Evolutionary conservation across 352 stramenopile species (phyloP).

Genomic region (Blastocystis sp.): DNA sequence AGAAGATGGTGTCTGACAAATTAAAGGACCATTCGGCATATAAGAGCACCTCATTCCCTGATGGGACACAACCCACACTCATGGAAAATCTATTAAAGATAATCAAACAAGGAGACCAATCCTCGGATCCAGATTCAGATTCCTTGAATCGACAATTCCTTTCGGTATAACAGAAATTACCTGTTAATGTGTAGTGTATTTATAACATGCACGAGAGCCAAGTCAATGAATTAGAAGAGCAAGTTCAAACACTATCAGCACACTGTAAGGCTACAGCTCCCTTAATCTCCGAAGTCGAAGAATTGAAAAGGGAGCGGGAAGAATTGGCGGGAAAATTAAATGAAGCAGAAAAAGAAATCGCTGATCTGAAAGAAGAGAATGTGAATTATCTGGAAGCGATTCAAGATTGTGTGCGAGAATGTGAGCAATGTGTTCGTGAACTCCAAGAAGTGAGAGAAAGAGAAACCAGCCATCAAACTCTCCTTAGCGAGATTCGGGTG

Average conservation of each 20-base stretch:
- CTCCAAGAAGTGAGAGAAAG: not conserved
- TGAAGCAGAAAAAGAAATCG: not conserved
- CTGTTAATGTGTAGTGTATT: not conserved
- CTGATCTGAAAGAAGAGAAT: not conserved
- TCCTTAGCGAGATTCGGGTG: not conserved
- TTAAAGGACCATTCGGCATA: too few species aligned
- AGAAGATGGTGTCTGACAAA: too few species aligned
- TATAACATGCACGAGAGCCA: not conserved
- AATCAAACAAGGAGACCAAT: not conserved
- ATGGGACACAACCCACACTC: not conserved
- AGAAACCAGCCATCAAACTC: not conserved
- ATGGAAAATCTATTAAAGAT: not conserved
- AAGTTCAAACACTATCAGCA: not conserved
- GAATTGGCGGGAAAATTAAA: not conserved
- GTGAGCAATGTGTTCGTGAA: not conserved
- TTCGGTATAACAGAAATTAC: not conserved
- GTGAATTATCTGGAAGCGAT: not conserved
- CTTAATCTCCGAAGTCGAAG: not conserved
- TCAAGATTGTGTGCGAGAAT: not conserved
- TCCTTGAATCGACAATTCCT: not conserved
- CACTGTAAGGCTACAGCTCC: not conserved
- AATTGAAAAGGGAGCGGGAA: not conserved
- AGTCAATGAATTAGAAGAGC: slow-evolving; percentile 7
- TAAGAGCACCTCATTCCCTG: too few species aligned
- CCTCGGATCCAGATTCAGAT: not conserved